phyloP scores from a whole-genome alignment of 306 rosid species.

The Cyamopsis tetragonoloba region DNA sequence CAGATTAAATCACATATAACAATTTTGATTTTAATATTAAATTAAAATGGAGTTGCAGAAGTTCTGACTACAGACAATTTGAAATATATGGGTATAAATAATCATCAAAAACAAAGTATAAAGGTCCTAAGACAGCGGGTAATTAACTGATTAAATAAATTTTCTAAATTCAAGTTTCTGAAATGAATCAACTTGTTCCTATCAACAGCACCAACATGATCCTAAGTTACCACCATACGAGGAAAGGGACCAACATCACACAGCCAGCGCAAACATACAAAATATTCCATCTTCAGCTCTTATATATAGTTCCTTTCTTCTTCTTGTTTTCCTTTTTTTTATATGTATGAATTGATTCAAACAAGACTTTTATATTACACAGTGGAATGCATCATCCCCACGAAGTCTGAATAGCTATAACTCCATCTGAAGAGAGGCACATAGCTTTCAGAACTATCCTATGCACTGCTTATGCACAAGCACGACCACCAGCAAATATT shows the following conservation, averaged over 20 bases:
- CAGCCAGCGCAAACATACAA: background rate
- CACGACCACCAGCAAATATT: background rate
- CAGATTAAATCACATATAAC: background rate
- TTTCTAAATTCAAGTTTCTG: background rate
- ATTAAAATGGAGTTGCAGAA: background rate
- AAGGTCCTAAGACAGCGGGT: background rate
- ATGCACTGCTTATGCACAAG: background rate
- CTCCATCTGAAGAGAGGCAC: background rate
- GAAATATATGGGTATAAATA: no score
- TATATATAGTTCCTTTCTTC: no score
- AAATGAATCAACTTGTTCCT: background rate
- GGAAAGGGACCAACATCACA: slow-evolving; percentile 1
- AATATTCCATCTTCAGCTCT: background rate
- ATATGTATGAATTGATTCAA: background rate
- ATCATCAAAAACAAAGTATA: no score
- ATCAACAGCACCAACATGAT: background rate
- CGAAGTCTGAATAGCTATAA: background rate
- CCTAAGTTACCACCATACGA: background rate
- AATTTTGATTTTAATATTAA: background rate
- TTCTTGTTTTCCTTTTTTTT: background rate
- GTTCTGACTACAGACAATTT: background rate
- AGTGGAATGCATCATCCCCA: background rate
- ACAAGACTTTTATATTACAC: background rate
- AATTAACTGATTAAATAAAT: background rate
- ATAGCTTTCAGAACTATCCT: background rate